Evolutionary conservation across 306 rosid species (phyloP), one percentile per base, ranked within the genome.

Genomic region (Pyrus communis): DNA sequence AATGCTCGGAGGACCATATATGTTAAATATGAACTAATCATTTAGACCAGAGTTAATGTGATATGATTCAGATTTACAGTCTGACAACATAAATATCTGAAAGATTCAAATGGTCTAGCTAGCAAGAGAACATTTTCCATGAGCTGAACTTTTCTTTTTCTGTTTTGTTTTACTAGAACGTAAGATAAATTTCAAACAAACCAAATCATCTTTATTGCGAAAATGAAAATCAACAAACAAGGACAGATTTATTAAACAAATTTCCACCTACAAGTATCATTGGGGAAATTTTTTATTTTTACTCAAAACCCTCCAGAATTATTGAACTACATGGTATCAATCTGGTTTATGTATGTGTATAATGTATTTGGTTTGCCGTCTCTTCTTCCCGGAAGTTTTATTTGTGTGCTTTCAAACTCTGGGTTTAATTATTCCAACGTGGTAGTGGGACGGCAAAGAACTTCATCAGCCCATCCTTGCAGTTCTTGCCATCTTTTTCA

Each of bases 391-490:
- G 55, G 55, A 15, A 9, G 1, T 1, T 51, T 51, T 51, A 51
- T 51, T 51, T 51, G 55, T 51, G 9, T 51, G 55, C 5, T 51
- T 51, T 51, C 55, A 51, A 51, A 51, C 55, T 51, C 55, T 17
- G 3, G 7, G 55, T 15, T 51, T 51, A 58, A 18, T 64, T 64
- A 64, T 72, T 28, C 70, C 68, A 33, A 61, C 51, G 78, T 4
- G 84, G 81, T 23, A 78, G 75, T 43, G 90, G 90, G 4, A 75
- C 61, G 11, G 77, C 86, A 3, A 79, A 58, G 81, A 85, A 67
- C 82, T 86, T 87, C 77, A 83, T 77, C 75, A 82, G 87, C 7
- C 94, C 90, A 54, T 83, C 86, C 52, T 82, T 79, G 82, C 91
- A 89, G 17, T 85, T 87, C 67, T 77, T 62, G 43, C 84, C 82